phyloP scores from a whole-genome alignment of 2,329 filamentous ascomycete genomes.

The Trichoderma aggressivum region DNA sequence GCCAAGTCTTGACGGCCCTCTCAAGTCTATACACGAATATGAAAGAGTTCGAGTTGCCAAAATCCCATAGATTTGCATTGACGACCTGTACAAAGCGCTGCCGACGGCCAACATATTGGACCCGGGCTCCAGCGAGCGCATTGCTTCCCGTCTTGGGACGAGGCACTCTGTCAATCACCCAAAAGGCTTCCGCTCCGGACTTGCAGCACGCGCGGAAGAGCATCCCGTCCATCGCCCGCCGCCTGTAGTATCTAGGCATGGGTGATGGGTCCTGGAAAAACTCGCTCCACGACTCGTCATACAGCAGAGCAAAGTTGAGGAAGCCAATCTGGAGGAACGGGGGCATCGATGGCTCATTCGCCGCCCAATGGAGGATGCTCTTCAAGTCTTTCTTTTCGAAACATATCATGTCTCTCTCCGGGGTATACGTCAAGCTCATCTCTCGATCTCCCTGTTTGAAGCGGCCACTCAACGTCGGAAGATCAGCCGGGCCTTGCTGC shows the following conservation, averaged over 20 bases:
- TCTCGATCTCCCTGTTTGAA: not conserved
- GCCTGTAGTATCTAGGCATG: not conserved
- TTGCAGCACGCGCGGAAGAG: not conserved
- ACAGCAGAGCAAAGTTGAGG: not conserved
- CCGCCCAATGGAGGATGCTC: not conserved
- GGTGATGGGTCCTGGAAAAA: not conserved
- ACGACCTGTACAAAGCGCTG: not conserved
- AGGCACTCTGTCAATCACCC: not conserved
- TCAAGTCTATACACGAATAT: not conserved
- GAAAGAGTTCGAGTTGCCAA: not conserved
- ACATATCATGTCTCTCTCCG: not conserved
- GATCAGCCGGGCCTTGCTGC: too few species aligned
- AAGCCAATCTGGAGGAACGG: not conserved
- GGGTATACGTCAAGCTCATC: not conserved
- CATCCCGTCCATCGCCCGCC: not conserved
- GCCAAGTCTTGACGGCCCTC: not conserved
- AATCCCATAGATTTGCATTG: not conserved
- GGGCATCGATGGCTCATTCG: not conserved
- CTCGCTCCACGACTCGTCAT: not conserved
- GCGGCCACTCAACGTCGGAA: not conserved
- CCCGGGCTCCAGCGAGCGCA: not conserved
- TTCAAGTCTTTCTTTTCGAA: not conserved
- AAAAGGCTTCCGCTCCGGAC: not conserved
- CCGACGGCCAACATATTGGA: not conserved
- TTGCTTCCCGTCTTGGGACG: not conserved